Evolutionary conservation across 768 basidiomycete species (phyloP), one percentile per base, ranked within the genome.

Genomic region (Leucogyrophana mollusca): DNA sequence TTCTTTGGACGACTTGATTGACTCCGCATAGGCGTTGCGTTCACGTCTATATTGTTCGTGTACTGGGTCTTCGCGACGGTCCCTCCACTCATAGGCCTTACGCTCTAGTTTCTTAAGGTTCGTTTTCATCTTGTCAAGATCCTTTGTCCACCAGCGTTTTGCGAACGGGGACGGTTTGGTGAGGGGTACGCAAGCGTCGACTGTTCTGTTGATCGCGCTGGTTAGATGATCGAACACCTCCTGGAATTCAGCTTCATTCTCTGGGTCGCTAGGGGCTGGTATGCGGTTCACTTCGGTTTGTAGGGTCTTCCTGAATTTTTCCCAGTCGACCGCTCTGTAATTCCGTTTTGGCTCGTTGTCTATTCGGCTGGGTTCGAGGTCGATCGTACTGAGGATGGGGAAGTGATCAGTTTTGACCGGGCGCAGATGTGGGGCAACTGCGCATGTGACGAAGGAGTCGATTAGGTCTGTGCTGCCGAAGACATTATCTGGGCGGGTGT

Each of bases 91-190:
- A n/a, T 37, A n/a, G 8, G 35, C 7, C 35, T 16, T 37, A 8
- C 35, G 7, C 20, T 6, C 7, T 37, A 37, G 35, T 3, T 2
- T 2, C 14, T 42, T 4, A 6, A 25, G 10, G 1, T 22, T 7
- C 21, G 11, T 25, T 16, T 32, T 17, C 25, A 7, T 14, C 18
- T 16, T 27, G 40, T 42, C 40, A n/a, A 62, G 49, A 3, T 57
- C 50, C 0, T 32, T 4, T 2, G 21, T 53, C 52, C 51, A 62
- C 58, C 58, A 62, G 0, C 51, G 17, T 27, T 55, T 59, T 4
- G 51, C 38, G 39, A 38, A 46, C 0, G 55, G 54, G 33, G 35
- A 46, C 4, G 51, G 54, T 40, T 53, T 40, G 2, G 39, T 17
- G 7, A 10, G 16, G 1, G 50, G 50, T 3, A 54, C 50, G 6